Evolutionary conservation across 345 rosid species (phyloP).

Genomic region (Brassica napus): DNA sequence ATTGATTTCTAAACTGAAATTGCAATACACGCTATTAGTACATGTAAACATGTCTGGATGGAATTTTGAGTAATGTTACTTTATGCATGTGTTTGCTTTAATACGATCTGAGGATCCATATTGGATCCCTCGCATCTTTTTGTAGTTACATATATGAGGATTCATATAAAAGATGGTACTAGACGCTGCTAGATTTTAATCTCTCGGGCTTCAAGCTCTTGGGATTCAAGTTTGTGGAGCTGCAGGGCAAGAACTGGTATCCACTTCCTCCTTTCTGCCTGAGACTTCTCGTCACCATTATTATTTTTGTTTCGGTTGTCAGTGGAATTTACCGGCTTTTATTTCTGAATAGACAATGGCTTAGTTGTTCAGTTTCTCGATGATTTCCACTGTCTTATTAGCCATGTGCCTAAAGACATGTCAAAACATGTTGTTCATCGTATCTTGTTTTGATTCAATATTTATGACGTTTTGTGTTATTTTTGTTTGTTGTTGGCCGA

Average conservation of each 20-base stretch:
- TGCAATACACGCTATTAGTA: slow-evolving; percentile 9
- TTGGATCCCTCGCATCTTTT: no score
- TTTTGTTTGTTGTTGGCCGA: no score
- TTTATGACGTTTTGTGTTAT: no score
- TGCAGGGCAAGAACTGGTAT: slow-evolving; percentile 94
- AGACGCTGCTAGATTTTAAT: slow-evolving; percentile 96
- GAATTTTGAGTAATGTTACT: not conserved
- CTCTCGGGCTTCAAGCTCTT: slow-evolving; percentile 83
- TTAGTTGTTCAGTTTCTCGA: no score
- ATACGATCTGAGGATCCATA: not conserved
- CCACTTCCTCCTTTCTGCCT: slow-evolving; percentile 19
- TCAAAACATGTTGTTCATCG: no score
- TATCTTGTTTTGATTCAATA: no score
- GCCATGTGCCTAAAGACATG: no score
- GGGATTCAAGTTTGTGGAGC: slow-evolving; percentile 98
- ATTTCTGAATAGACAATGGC: no score
- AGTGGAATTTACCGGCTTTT: not conserved
- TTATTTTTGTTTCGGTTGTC: not conserved
- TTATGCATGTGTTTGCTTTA: slow-evolving; percentile 4
- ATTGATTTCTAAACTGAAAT: not conserved
- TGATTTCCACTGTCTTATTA: no score
- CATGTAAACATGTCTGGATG: not conserved
- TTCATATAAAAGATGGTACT: slow-evolving; percentile 38
- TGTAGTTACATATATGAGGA: not conserved
- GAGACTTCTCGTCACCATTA: not conserved